Percentiles rank a stretch among this genome's conserved stretches.
phyloP scores from a whole-genome alignment of 192 early-diverging fungal species.

The Backusella sp. region DNA sequence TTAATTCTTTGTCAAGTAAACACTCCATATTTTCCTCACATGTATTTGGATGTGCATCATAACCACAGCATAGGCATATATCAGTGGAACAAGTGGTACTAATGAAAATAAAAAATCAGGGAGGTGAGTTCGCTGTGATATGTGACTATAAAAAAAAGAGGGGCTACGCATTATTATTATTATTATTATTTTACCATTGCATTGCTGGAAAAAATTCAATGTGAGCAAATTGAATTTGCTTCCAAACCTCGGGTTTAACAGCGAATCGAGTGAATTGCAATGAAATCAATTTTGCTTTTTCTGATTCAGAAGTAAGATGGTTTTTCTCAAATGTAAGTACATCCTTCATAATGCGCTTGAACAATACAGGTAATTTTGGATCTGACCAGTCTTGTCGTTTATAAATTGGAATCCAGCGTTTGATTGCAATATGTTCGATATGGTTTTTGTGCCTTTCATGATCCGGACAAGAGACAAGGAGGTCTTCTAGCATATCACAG shows the following conservation, averaged over 20 bases:
- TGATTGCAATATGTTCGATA: not conserved
- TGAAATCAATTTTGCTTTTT: not conserved
- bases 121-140: not conserved
- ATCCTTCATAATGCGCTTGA: constrained; percentile 9
- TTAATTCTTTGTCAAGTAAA: constrained; percentile 5
- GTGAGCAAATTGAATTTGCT: constrained; percentile 57
- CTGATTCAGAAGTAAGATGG: not conserved
- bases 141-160: not conserved
- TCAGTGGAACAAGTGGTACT: constrained; percentile 36
- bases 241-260: constrained; percentile 47
- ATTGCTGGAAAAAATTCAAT: constrained; percentile 48
- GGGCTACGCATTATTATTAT: not conserved
- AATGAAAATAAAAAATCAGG: constrained; percentile 19
- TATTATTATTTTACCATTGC: constrained; percentile 39
- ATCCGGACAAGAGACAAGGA: not conserved
- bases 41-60: constrained; percentile 36
- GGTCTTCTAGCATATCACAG: not conserved
- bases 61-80: constrained; percentile 52
- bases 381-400: constrained; percentile 13
- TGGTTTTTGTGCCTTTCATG: constrained; percentile 12
- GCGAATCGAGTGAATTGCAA: constrained; percentile 7
- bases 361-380: constrained; percentile 4
- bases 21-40: constrained; percentile 48
- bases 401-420: constrained; percentile 2
- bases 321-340: not conserved